Conservation (phyloP, 441 rosid species). For the Eruca vesicaria region DNA sequence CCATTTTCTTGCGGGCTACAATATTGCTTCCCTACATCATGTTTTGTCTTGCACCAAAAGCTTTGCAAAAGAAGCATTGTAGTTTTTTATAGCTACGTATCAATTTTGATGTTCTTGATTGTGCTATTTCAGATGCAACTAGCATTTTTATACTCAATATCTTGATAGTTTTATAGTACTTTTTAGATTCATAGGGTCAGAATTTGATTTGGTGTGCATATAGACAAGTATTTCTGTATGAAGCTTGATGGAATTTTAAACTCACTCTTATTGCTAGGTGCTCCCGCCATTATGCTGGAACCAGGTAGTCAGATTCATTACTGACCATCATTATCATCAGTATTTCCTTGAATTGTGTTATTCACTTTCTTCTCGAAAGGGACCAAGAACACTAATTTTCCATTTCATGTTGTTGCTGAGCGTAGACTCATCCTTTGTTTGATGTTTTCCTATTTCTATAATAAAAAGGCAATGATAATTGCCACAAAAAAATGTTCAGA, state of each 20-base stretch:
- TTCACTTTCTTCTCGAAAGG: no score
- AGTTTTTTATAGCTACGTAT: neutral
- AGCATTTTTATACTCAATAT: neutral
- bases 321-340: no score
- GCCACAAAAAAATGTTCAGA: no score
- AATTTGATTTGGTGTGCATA: constrained; percentile 13
- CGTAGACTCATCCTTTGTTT: no score
- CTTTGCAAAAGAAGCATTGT: no score
- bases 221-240: constrained; percentile 61
- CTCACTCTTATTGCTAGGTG: constrained; percentile 88
- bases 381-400: no score
- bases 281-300: constrained; percentile 92
- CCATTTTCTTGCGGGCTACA: neutral
- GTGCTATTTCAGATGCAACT: no score
- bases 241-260: constrained; percentile 58
- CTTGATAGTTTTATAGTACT: constrained; percentile 2
- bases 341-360: no score
- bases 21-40: neutral
- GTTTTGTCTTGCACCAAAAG: neutral
- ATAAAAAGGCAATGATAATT: no score
- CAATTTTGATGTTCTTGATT: no score
- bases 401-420: no score
- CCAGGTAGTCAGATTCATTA: constrained; percentile 57
- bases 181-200: neutral
- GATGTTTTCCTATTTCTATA: no score